A percentile compares a stretch with the other conserved stretches of the same genome.
Evolutionary conservation across 495 filamentous ascomycete species (phyloP).

Genomic region (Pyrenula massariospora): DNA sequence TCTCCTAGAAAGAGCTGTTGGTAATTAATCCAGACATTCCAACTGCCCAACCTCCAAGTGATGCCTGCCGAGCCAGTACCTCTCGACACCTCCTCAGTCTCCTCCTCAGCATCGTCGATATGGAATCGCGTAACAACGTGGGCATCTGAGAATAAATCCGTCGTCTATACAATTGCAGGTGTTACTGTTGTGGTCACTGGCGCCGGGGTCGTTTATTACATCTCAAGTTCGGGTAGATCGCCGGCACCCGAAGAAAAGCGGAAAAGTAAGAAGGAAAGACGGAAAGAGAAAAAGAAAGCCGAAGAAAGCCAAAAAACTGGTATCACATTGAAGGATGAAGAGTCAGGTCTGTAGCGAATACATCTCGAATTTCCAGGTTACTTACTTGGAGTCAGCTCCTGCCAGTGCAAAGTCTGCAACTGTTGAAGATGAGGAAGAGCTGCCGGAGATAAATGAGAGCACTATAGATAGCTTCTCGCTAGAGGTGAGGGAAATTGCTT

Average conservation of each 20-base stretch:
- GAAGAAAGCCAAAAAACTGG: conserved; percentile 55
- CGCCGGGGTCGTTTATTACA: conserved; percentile 86
- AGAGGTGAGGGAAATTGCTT: conserved; percentile 32
- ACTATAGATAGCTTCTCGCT: conserved; percentile 58
- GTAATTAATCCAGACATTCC: not conserved
- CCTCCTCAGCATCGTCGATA: conserved; percentile 49
- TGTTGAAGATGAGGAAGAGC: conserved; percentile 59
- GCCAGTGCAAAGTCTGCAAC: conserved; percentile 34
- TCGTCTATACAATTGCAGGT: conserved; percentile 92
- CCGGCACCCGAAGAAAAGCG: conserved; percentile 8
- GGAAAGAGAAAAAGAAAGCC: conserved; percentile 47
- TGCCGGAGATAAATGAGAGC: conserved; percentile 76
- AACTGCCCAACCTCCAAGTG: not conserved
- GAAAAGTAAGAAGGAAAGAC: conserved; percentile 36
- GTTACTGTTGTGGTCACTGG: conserved; percentile 82
- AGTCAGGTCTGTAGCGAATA: conserved; percentile 3
- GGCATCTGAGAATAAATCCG: conserved; percentile 87
- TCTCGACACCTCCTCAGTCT: not conserved
- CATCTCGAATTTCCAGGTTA: not conserved
- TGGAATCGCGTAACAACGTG: conserved; percentile 86
- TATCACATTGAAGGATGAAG: conserved; percentile 8
- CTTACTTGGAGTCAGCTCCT: conserved; percentile 15
- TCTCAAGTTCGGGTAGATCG: conserved; percentile 36
- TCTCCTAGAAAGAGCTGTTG: not conserved
- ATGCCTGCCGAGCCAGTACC: not conserved